Evolutionary conservation across 1,284 basidiomycete species (phyloP).

Genomic region (Cryptococcus sp.): DNA sequence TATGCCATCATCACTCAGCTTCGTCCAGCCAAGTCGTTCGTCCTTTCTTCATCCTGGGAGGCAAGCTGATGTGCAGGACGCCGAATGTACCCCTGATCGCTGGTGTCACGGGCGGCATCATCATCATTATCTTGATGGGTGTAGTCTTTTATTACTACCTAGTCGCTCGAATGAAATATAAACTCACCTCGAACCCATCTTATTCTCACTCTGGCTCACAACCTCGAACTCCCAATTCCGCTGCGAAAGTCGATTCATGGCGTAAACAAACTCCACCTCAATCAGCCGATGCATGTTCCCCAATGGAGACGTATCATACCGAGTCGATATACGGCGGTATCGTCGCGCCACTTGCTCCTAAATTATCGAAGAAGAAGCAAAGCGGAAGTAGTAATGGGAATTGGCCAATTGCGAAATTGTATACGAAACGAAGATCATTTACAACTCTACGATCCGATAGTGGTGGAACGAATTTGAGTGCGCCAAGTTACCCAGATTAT

Average conservation of each 20-base stretch:
- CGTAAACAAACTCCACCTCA: constrained; percentile 1
- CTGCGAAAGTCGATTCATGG: constrained; percentile 11
- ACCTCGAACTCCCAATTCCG: too few species aligned
- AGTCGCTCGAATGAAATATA: neutral
- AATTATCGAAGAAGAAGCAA: neutral
- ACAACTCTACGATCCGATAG: neutral
- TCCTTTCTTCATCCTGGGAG: constrained; percentile 1
- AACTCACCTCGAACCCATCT: neutral
- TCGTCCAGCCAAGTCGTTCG: neutral
- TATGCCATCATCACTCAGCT: constrained; percentile 20
- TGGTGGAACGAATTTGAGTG: constrained; percentile 3
- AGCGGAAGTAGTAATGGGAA: neutral
- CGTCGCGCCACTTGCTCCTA: neutral
- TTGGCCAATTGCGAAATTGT: neutral
- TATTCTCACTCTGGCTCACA: too few species aligned
- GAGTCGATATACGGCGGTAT: neutral
- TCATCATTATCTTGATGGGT: constrained; percentile 16
- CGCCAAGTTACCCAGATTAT: constrained; percentile 35
- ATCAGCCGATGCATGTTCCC: neutral
- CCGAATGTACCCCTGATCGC: constrained; percentile 1
- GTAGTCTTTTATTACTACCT: constrained; percentile 5
- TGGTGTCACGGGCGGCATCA: constrained; percentile 12
- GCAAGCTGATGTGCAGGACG: neutral
- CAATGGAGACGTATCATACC: neutral
- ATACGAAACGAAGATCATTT: neutral